Evolutionary conservation across 306 rosid species (phyloP).

Genomic region (Lagenaria siceraria): DNA sequence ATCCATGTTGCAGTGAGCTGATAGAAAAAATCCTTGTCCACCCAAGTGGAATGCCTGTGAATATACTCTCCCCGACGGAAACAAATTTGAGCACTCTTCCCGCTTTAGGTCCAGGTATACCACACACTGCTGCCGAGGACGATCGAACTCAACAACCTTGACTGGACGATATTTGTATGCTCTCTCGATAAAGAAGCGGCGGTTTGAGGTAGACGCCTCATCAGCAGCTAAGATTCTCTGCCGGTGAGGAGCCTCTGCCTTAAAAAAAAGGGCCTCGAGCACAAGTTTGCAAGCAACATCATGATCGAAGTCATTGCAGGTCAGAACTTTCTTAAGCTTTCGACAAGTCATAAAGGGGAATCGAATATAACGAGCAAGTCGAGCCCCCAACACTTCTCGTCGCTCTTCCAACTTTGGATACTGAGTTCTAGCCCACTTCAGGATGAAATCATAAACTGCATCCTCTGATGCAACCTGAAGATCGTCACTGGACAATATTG

Average conservation of each 20-base stretch:
- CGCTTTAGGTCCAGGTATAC: slow-evolving; percentile 89
- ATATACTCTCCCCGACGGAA: slow-evolving; percentile 91
- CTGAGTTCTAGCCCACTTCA: slow-evolving; percentile 77
- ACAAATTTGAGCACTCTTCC: slow-evolving; percentile 65
- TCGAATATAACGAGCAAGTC: slow-evolving; percentile 72
- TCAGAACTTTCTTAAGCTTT: slow-evolving; percentile 80
- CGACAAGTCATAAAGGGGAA: slow-evolving; percentile 89
- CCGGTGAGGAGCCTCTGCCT: slow-evolving; percentile 91
- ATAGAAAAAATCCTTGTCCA: slow-evolving; percentile 92
- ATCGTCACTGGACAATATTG: slow-evolving; percentile 74
- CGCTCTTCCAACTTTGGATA: slow-evolving; percentile 69
- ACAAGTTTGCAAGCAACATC: slow-evolving; percentile 82
- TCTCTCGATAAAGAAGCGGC: slow-evolving; percentile 75
- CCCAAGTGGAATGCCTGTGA: slow-evolving; percentile 99
- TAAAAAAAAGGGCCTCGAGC: slow-evolving; percentile 78
- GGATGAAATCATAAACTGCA: slow-evolving; percentile 80
- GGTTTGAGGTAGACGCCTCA: slow-evolving; percentile 43
- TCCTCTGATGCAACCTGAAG: slow-evolving; percentile 98
- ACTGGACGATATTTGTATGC: slow-evolving; percentile 95
- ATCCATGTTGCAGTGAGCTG: slow-evolving; percentile 99
- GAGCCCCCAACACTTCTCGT: slow-evolving; percentile 54
- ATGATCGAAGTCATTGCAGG: slow-evolving; percentile 76
- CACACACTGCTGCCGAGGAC: slow-evolving; percentile 86
- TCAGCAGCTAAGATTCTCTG: slow-evolving; percentile 74
- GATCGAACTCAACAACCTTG: slow-evolving; percentile 92